Base-by-base conservation (phyloP, 345 rosid species). In the Corchorus capsularis region DNA sequence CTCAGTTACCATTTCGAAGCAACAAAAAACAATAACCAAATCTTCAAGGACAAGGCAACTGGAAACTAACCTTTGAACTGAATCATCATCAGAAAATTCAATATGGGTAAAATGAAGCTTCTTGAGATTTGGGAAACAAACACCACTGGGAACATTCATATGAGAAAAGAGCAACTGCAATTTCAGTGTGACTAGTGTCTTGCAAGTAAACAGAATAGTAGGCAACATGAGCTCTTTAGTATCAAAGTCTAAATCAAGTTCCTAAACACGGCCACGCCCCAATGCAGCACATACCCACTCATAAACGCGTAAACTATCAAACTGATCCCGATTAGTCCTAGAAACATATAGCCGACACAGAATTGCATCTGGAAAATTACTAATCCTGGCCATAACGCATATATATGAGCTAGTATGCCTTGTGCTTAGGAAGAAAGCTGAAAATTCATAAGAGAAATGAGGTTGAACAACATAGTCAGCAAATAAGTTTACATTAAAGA, bases 101-200 rank as follows among this genome's bases (percentile, higher is more conserved):
- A 70, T 1, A 6, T 6, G 4, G 2, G 4, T 5, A 13, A 70
- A 61, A 53, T 34, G 47, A 3, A 70, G 20, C 1, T 35, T 6
- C 73, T 53, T 70, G 3, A 68, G 37, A 47, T 45, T 45, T 15
- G 72, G 72, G 3, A 68, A 22, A 68, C 57, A 47, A 46, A 49
- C 73, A 3, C 49, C 35, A 16, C 46, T 15, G 20, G 73, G 73
- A 16, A 70, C 43, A 19, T 70, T 50, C 3, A 53, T 19, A 11
- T 4, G 14, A 49, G 2, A 39, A 15, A 16, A 1, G 0, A 15
- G 2, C 37, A 34, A 16, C 2, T 16, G 0, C 73, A 70, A 52
- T 49, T 50, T 70, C 46, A 70, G 9, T 27, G 5, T n/a, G 27
- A 22, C 27, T 15, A 70, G 11, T 14, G 73, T 20, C 12, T 16